Evolutionary conservation across 306 rosid genomes (phyloP), one percentile per base, ranked within the genome.

Genomic region (Prunus salicina): DNA sequence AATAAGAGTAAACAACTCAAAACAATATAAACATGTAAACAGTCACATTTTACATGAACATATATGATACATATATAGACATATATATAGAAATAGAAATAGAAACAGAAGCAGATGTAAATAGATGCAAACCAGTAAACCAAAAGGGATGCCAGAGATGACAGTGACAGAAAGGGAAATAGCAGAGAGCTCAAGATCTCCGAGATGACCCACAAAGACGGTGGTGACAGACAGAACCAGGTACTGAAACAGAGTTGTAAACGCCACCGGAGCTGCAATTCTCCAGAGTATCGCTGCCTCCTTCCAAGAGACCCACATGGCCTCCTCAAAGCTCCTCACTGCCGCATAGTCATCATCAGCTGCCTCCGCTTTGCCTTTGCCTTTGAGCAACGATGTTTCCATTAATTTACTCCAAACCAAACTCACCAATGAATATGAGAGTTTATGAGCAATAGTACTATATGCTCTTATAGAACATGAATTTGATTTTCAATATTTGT

Each of bases 281-380:
- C 51, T 78, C 86, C 86, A 69, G 25, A 82, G 52, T 77, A 78
- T 82, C 77, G 74, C 77, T 5, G 82, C 56, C 80, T 82, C 82
- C 20, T 20, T 52, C 86, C 86, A 62, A 6, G 46, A 68, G 25
- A 82, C 75, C 20, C 34, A 14, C 57, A 64, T 62, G 55, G 56
- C 78, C 38, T 78, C 74, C 64, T 22, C 1, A 27, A 78, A 9
- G 70, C 77, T 68, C 69, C 24, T 63, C 65, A 78, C 69, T 41
- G 76, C 47, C 71, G 22, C 69, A 51, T 74, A 82, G 72, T 81
- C 49, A 24, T 84, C 93, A n/a, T 64, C 13, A 61, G 84, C 84
- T n/a, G 64, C 34, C 12, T 15, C 64, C 16, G 19, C 64, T 30
- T 60, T 4, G 24, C 18, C 4, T 14, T 62, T 62, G n/a, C 4